Base-by-base conservation (phyloP, 495 filamentous ascomycete species). In the Tuber borchii region DNA sequence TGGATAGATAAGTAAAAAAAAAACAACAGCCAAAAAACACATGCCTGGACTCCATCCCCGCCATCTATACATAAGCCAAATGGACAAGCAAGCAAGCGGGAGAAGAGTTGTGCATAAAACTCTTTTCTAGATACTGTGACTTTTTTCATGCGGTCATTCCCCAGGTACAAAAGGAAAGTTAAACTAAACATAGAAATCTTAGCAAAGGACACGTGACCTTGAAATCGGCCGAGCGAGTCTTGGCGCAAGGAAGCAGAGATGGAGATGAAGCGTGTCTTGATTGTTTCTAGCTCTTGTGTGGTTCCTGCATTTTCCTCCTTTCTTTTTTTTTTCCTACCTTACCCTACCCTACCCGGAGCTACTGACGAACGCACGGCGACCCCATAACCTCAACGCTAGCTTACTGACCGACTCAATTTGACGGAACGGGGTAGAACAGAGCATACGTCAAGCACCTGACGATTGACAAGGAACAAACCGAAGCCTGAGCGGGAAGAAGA, bases 231-330 rank as follows among this genome's bases (percentile, higher is more conserved):
- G n/a, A 34, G 26, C 26, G 26, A 65, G 56, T 65, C 56, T 65
- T 65, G 56, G 56, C 56, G 56, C 7, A 34, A 0, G 56, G 56
- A 65, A 34, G 56, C 6, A 19, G 31, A 31, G 56, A 65, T 65
- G 56, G 56, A 31, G 56, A 65, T 65, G 56, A 65, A 65, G 26
- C 56, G 56, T 65, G 56, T 65, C 56, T 34, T 65, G 56, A 65
- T 65, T 65, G 56, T 65, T 65, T 65, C n/a, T 65, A 1, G 56
- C 56, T 31, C 31, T 19, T 17, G 31, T 17, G 12, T 17, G 26
- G 56, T 65, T 65, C 56, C 56, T 65, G 56, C 26, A 16, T 34
- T 65, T 65, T 31, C 51, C n/a, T n/a, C 6, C 20, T 26, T 65
- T 34, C 26, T 61, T 61, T 10, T 31, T 19, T 14, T 12, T 3